Base-by-base conservation (phyloP, 768 basidiomycete genomes). In the Mycena leptocephala region DNA sequence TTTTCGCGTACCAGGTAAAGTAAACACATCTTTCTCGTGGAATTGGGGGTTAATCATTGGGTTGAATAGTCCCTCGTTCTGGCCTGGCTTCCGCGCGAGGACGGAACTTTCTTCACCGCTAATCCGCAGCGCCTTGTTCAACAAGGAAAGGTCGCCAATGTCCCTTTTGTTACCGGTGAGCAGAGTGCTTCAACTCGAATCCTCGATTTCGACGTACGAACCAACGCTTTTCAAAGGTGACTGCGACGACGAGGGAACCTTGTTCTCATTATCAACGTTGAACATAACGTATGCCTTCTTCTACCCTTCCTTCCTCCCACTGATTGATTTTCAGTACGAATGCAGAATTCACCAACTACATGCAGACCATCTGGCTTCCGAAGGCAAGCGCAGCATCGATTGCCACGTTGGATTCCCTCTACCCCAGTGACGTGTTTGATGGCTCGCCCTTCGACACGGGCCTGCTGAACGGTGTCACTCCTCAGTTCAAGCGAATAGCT, bases 101-200 rank as follows among this genome's bases (percentile, higher is more conserved):
- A 76, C 7, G 75, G 75, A 0, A 43, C 55, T 0, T 76, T 76
- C 33, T 28, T 76, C 16, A 39, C 41, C 81, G 82, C 39, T 83
- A 88, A 2, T 90, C 92, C 82, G 88, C 92, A 71, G 89, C 85
- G 0, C 88, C 91, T 55, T 81, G 90, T 16, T 79, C 75, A 76
- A 46, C 63, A 76, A 53, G 83, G 93, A 92, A 76, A 84, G 82
- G 77, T 78, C 10, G 69, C 78, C 8, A 65, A 77, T 2, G 33
- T 79, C 0, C 78, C 78, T 11, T 75, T 77, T 32, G 55, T 79
- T 26, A 77, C 78, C 1, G 75, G 75, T 66, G 35, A 24, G 43
- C 11, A 65, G 5, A 28, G 7, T 22, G 13, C n/a, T n/a, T 46
- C 18, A 18, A 32, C 14, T 24, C n/a, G n/a, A n/a, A n/a, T n/a